phyloP scores from a whole-genome alignment of 257 asterid species.

The Rhazya stricta region DNA sequence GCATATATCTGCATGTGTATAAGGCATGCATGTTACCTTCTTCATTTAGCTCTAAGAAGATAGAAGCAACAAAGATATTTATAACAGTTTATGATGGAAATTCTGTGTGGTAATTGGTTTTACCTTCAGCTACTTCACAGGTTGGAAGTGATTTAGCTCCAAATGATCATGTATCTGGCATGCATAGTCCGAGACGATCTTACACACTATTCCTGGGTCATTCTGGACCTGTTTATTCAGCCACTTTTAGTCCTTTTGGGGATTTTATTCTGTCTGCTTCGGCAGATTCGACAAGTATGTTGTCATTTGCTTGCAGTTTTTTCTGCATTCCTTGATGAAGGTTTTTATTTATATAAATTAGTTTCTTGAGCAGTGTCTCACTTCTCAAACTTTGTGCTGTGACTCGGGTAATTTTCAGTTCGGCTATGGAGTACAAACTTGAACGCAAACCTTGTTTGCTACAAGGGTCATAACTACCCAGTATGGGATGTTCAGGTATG shows the following conservation, averaged over 20 bases:
- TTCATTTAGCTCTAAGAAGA: neutral
- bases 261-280: slow-evolving; percentile 93
- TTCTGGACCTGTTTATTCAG: slow-evolving; percentile 90
- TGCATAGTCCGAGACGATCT: slow-evolving; percentile 51
- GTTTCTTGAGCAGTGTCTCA: neutral
- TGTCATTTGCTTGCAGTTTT: slow-evolving; percentile 12
- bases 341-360: slow-evolving; percentile 1
- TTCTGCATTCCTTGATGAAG: slow-evolving; percentile 12
- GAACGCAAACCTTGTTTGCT: slow-evolving; percentile 96
- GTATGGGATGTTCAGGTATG: slow-evolving; percentile 98
- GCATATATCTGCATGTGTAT: neutral
- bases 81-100: neutral
- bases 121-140: slow-evolving; percentile 60
- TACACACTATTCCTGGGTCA: slow-evolving; percentile 86
- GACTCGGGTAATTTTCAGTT: slow-evolving; percentile 44
- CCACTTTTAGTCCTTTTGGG: slow-evolving; percentile 83
- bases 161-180: slow-evolving; percentile 40
- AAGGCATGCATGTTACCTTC: neutral
- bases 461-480: slow-evolving; percentile 96
- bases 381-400: slow-evolving; percentile 4
- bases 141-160: slow-evolving; percentile 54
- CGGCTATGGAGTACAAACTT: slow-evolving; percentile 88
- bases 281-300: slow-evolving; percentile 87
- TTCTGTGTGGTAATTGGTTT: slow-evolving; percentile 27
- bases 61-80: neutral